phyloP scores from a whole-genome alignment of 176 grass and related monocot species.

The Oryza brachyantha region DNA sequence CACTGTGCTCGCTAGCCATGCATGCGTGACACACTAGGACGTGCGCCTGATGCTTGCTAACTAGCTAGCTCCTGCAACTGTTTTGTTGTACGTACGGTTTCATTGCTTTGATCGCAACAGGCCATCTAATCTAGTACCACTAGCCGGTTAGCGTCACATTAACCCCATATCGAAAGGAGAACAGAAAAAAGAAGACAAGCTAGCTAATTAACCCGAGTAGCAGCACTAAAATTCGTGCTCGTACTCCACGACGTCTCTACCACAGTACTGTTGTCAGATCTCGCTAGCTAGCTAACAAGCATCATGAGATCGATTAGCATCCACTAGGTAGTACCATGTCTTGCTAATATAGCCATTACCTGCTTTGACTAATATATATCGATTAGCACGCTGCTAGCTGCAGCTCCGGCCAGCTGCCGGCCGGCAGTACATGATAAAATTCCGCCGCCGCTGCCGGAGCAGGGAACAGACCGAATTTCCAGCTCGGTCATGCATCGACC shows the following conservation, averaged over 20 bases:
- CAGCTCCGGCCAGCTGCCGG: constrained; percentile 8
- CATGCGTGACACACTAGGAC: neutral
- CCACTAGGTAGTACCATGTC: neutral
- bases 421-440: constrained; percentile 38
- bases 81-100: neutral
- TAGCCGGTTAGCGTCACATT: neutral
- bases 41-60: neutral
- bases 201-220: neutral
- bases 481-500: neutral
- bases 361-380: constrained; percentile 33
- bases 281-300: neutral
- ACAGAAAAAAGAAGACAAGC: neutral
- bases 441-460: constrained; percentile 1
- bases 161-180: neutral
- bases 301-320: neutral
- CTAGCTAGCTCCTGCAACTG: neutral
- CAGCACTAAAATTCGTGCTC: neutral
- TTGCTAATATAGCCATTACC: neutral
- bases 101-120: neutral
- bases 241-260: no score
- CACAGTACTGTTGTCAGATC: neutral
- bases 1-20: neutral
- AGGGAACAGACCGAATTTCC: neutral
- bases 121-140: constrained; percentile 16
- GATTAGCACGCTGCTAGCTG: neutral